A percentile compares a stretch with the other conserved stretches of the same genome.
These are phyloP conservation scores for Emergomyces pasteurianus DNA, from an alignment of 2,329 filamentous ascomycete genomes.

Conservation along the genomic window DNA sequence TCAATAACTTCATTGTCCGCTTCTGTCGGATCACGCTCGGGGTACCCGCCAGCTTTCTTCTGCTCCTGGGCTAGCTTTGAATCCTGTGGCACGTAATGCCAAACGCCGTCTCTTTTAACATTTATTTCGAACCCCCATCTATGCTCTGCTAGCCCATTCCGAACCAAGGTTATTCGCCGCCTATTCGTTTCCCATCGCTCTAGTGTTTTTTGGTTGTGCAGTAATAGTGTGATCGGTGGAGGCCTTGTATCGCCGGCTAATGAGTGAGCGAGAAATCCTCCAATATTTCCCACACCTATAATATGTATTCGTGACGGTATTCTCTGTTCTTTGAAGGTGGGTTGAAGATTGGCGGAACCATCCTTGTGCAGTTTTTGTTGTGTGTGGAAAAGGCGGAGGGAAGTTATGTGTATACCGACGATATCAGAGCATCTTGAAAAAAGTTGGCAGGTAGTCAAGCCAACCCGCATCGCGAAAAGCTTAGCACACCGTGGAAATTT, in stretches of 20 bases:
- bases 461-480: neutral
- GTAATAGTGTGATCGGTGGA: constrained; percentile 69
- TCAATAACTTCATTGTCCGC: constrained; percentile 44
- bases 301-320: constrained; percentile 49
- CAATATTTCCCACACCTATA: constrained; percentile 70
- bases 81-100: constrained; percentile 13
- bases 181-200: constrained; percentile 22
- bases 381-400: neutral
- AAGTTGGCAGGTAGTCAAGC: neutral
- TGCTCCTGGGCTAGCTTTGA: constrained; percentile 7
- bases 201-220: constrained; percentile 44
- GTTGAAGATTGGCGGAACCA: neutral
- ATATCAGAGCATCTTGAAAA: neutral
- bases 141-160: constrained; percentile 30
- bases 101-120: constrained; percentile 22
- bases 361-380: neutral
- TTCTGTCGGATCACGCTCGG: neutral
- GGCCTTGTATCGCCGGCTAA: constrained; percentile 49
- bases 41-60: neutral
- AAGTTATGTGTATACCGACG: neutral
- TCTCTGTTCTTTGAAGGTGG: neutral
- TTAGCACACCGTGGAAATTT: neutral
- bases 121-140: constrained; percentile 35
- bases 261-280: constrained; percentile 63
- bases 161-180: constrained; percentile 23